Conservation (phyloP, 1,284 basidiomycete genomes). For the Ganoderma leucocontextum region DNA sequence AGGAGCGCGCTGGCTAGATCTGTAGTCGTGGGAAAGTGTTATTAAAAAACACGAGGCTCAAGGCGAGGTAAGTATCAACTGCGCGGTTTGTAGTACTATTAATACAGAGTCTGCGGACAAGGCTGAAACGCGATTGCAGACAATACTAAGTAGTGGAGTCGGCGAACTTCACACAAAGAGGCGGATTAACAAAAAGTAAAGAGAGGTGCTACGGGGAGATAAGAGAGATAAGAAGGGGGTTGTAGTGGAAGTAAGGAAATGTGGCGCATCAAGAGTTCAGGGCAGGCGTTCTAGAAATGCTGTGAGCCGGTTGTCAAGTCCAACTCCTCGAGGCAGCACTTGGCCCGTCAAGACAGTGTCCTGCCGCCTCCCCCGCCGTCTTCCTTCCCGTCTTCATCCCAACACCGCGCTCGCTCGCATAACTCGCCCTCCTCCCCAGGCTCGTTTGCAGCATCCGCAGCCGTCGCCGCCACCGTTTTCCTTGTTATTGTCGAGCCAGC, state of each 20-base stretch:
- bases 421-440: slow-evolving; percentile 20
- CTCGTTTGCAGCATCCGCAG: slow-evolving; percentile 20
- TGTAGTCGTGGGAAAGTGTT: slow-evolving; percentile 1
- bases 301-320: slow-evolving; percentile 40
- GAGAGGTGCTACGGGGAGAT: not conserved
- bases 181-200: not conserved
- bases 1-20: not conserved
- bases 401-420: slow-evolving; percentile 24
- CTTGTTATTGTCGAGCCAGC: slow-evolving; percentile 20
- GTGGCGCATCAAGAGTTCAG: slow-evolving; percentile 35
- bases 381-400: slow-evolving; percentile 28
- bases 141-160: not conserved
- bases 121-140: not conserved
- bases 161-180: not conserved
- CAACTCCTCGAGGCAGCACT: slow-evolving; percentile 37
- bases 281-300: slow-evolving; percentile 39
- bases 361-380: slow-evolving; percentile 27
- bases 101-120: not conserved
- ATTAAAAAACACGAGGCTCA: not conserved
- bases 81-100: not conserved
- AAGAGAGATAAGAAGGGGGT: slow-evolving; percentile 14
- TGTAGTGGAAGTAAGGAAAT: slow-evolving; percentile 8
- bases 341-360: slow-evolving; percentile 30
- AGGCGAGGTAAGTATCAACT: not conserved
- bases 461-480: not conserved